These are phyloP conservation scores for Malassezia furfur DNA, from an alignment of 1,284 basidiomycete species.

Conservation along the genomic window DNA sequence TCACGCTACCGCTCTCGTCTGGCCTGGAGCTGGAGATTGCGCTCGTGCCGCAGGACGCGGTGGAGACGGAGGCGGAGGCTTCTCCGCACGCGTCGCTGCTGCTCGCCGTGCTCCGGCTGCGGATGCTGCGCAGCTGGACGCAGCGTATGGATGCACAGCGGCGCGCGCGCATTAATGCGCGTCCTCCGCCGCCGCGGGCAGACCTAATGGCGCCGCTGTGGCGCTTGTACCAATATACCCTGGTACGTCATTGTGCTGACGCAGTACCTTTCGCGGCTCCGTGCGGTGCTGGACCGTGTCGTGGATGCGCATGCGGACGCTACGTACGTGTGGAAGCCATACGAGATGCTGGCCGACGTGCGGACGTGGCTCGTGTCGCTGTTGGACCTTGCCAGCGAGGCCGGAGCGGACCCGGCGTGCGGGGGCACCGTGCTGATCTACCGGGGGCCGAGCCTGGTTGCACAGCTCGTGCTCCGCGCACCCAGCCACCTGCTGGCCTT, in stretches of 20 bases:
- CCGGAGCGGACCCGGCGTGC: background rate
- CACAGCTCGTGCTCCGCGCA: slow-evolving; percentile 10
- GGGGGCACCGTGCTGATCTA: slow-evolving; percentile 12
- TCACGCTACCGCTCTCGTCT: slow-evolving; percentile 12
- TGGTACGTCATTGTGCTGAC: background rate
- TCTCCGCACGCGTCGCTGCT: slow-evolving; percentile 11
- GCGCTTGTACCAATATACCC: slow-evolving; percentile 18
- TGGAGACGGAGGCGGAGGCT: background rate
- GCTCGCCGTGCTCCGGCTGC: slow-evolving; percentile 14
- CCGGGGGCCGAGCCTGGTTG: background rate
- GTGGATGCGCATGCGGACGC: background rate
- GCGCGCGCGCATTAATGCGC: background rate
- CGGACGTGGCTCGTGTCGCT: slow-evolving; percentile 6
- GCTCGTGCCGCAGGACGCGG: slow-evolving; percentile 7
- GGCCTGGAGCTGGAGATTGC: slow-evolving; percentile 19
- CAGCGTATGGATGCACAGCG: background rate
- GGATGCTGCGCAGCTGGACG: slow-evolving; percentile 16
- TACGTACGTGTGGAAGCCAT: slow-evolving; percentile 5
- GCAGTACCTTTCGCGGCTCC: slow-evolving; percentile 12
- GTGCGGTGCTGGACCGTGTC: background rate
- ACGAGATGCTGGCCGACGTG: slow-evolving; percentile 4
- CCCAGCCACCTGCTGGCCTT: slow-evolving; percentile 12
- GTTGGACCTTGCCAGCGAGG: slow-evolving; percentile 1
- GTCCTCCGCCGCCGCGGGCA: background rate
- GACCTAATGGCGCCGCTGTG: slow-evolving; percentile 10